Base-by-base conservation (phyloP, 345 rosid species). In the Arabidopsis arenosa region DNA sequence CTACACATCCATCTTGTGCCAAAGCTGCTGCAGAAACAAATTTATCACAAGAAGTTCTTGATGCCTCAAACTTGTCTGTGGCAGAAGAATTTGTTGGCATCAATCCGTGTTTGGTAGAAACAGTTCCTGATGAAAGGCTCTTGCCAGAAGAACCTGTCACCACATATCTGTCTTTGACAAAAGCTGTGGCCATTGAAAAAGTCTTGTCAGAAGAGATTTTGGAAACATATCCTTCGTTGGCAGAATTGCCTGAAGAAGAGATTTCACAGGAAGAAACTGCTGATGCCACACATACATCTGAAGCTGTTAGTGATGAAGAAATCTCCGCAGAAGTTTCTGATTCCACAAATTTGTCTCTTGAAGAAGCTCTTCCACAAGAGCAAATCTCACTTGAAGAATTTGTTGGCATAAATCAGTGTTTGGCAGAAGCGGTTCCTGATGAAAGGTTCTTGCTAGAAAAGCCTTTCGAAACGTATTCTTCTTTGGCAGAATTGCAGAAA, bases 241-340 rank as follows among this genome's bases (percentile, higher is more conserved):
- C n/a, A 36, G 33, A 45, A 23, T 36, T 65, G 23, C 43, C 66
- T 60, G 37, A 30, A 30, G 73, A 59, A 41, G 53, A 52, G 12
- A 60, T 51, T 32, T 52, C 6, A 48, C 48, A 68, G 21, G 79
- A 60, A 61, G 69, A 75, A 60, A 14, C 55, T 61, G 30, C 41
- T 75, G 47, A 49, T 55, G 37, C 36, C 26, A 68, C 68, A 11
- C 55, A 68, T 60, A 9, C 54, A 17, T 66, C 55, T 14, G 35
- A 68, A 40, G 66, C 74, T 75, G 68, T 18, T 60, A 18, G 47
- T 67, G 74, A 75, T 21, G 63, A 68, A 14, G 41, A 48, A 30
- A 32, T 59, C 54, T 40, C 54, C 51, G 15, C 69, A 21, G 56
- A 59, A 18, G 68, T 49, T 48, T 56, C 44, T 40, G 45, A 59